phyloP scores from a whole-genome alignment of 164 flowering plant genomes.

The Stephania cephalantha region DNA sequence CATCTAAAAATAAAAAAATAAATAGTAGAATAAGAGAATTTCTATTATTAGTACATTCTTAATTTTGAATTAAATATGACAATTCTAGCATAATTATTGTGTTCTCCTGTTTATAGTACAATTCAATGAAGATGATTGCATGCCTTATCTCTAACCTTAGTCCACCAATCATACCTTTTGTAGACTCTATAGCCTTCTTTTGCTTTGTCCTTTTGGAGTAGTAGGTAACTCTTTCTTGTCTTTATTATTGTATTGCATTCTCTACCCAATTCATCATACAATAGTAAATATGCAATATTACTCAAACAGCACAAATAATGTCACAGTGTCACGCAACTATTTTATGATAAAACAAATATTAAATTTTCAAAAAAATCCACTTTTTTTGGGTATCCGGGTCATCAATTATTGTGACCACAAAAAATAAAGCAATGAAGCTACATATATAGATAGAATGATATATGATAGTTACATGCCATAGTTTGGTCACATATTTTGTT shows the following conservation, averaged over 20 bases:
- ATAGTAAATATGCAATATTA: neutral
- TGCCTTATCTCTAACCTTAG: conserved; percentile 1
- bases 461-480: no score
- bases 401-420: neutral
- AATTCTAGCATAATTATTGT: neutral
- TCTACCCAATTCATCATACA: neutral
- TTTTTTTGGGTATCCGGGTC: neutral
- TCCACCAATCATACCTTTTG: neutral
- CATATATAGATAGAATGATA: no score
- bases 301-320: neutral
- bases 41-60: neutral
- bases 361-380: neutral
- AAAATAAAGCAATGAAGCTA: no score
- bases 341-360: no score
- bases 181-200: neutral
- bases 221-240: neutral
- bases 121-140: conserved; percentile 3
- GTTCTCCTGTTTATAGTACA: neutral
- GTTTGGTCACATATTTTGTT: neutral
- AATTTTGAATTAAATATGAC: neutral
- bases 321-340: neutral
- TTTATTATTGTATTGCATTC: neutral
- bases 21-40: neutral
- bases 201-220: neutral
- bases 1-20: no score